phyloP scores from a whole-genome alignment of 345 rosid genomes.

The Euphorbia tirucalli region DNA sequence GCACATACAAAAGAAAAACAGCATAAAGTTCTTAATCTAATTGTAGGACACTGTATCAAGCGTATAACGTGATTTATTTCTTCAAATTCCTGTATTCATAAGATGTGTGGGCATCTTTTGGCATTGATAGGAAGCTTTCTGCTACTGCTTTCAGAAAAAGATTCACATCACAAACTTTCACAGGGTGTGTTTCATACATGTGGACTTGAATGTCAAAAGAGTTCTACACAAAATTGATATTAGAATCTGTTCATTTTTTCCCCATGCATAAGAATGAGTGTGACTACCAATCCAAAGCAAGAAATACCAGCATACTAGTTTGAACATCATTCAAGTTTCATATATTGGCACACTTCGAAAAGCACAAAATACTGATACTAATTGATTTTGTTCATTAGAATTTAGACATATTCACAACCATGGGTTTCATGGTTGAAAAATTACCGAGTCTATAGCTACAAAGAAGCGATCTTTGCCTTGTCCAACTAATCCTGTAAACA shows the following conservation, averaged over 20 bases:
- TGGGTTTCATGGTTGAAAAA: slow-evolving; percentile 3
- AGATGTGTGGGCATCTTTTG: neutral
- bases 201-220: no score
- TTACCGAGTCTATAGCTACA: slow-evolving; percentile 84
- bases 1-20: no score
- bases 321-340: no score
- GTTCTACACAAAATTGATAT: no score
- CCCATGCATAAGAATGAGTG: no score
- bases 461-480: slow-evolving; percentile 58
- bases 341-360: neutral
- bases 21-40: slow-evolving; percentile 1
- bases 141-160: slow-evolving; percentile 5
- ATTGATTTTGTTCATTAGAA: no score
- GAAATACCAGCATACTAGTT: no score
- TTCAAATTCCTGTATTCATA: neutral
- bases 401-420: no score
- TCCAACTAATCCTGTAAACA: slow-evolving; percentile 59
- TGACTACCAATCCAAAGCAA: no score
- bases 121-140: slow-evolving; percentile 21
- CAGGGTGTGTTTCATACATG: no score
- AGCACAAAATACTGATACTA: neutral
- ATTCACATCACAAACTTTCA: neutral
- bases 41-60: neutral
- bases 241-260: no score
- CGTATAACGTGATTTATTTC: neutral